phyloP scores from a whole-genome alignment of 2,329 filamentous ascomycete genomes.

The Sphaerostilbella broomeana region DNA sequence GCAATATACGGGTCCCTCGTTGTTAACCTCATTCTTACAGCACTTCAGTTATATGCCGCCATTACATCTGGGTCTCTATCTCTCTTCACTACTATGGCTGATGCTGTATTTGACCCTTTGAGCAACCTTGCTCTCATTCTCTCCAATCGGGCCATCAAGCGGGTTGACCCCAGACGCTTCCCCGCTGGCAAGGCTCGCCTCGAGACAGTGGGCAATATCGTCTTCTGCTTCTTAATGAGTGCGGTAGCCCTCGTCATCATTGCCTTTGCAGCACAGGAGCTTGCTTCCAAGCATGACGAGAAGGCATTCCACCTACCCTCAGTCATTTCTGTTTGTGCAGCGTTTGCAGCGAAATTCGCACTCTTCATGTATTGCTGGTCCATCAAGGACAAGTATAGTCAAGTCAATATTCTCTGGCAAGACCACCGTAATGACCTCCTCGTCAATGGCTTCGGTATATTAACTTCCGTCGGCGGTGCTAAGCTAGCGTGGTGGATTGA shows the following conservation, averaged over 20 bases:
- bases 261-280: slow-evolving; percentile 71
- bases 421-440: slow-evolving; percentile 97
- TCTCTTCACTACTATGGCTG: slow-evolving; percentile 95
- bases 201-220: slow-evolving; percentile 92
- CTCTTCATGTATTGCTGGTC: slow-evolving; percentile 92
- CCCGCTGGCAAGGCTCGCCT: slow-evolving; percentile 90
- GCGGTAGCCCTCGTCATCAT: slow-evolving; percentile 88
- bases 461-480: slow-evolving; percentile 84
- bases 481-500: slow-evolving; percentile 95
- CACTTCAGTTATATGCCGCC: slow-evolving; percentile 83
- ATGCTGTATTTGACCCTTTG: slow-evolving; percentile 86
- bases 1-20: slow-evolving; percentile 62
- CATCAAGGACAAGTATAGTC: slow-evolving; percentile 82
- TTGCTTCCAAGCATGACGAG: slow-evolving; percentile 48
- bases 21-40: slow-evolving; percentile 73
- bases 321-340: slow-evolving; percentile 75
- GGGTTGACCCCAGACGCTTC: slow-evolving; percentile 78
- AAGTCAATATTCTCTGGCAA: slow-evolving; percentile 89
- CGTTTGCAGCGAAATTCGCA: slow-evolving; percentile 74
- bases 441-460: slow-evolving; percentile 87
- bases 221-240: slow-evolving; percentile 95
- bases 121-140: slow-evolving; percentile 84
- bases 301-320: slow-evolving; percentile 73
- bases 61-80: slow-evolving; percentile 84
- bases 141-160: slow-evolving; percentile 79